Percentiles rank a stretch among this genome's conserved stretches.
These are phyloP conservation scores for Mycena galericulata DNA, from an alignment of 768 basidiomycete species.

Conservation along the genomic window DNA sequence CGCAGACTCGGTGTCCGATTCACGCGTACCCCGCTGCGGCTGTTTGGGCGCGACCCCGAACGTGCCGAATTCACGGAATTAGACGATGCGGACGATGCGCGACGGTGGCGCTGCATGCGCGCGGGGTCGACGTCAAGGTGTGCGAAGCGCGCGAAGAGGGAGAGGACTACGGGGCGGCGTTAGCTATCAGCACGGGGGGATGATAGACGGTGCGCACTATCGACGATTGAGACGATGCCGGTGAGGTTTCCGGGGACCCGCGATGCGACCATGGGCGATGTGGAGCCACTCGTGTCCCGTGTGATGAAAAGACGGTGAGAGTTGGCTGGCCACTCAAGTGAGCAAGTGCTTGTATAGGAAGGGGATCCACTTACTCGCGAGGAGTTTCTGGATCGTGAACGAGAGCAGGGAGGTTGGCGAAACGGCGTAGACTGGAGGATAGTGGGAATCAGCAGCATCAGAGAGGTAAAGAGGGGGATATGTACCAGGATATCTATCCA, in stretches of 20 bases:
- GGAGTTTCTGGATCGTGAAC: conserved; percentile 82
- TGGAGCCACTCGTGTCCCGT: conserved; percentile 63
- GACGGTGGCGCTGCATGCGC: conserved; percentile 82
- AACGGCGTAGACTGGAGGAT: conserved; percentile 76
- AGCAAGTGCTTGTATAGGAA: background rate
- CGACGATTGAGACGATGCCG: conserved; percentile 86
- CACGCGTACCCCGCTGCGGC: conserved; percentile 25
- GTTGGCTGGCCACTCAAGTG: conserved; percentile 65
- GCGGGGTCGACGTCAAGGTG: conserved; percentile 84
- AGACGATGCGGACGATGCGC: conserved; percentile 80
- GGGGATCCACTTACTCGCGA: conserved; percentile 73
- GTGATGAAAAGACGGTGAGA: conserved; percentile 85
- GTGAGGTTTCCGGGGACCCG: conserved; percentile 61
- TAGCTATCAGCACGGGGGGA: background rate
- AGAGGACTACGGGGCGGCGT: conserved; percentile 67
- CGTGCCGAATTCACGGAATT: conserved; percentile 59
- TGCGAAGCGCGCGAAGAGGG: conserved; percentile 81
- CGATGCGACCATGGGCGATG: conserved; percentile 61
- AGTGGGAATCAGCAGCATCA: conserved; percentile 15
- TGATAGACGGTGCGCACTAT: conserved; percentile 62
- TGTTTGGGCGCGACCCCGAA: conserved; percentile 54
- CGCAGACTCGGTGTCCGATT: conserved; percentile 28
- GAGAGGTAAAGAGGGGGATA: background rate
- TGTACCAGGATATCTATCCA: conserved; percentile 81
- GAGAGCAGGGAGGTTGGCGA: conserved; percentile 70